Evolutionary conservation across 306 rosid species (phyloP), one percentile per base, ranked within the genome.

Genomic region (Spatholobus suberectus): DNA sequence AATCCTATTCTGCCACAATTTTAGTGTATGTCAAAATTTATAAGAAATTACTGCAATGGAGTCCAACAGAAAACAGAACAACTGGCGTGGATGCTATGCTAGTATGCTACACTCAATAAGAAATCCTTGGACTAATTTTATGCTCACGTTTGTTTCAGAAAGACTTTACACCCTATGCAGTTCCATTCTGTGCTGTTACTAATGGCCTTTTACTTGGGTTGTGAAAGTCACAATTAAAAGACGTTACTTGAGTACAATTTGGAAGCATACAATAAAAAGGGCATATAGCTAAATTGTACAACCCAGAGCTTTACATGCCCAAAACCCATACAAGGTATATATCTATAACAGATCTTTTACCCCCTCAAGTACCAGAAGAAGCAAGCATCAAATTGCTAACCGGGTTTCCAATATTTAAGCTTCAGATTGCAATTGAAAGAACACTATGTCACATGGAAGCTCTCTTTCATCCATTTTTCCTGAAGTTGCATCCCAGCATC

Each of bases 401-500:
- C 17, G 3, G 3, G 32, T 73, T 73, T 69, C 41, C 38, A 67
- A 41, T 21, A 43, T 26, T 46, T 82, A 66, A 67, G 9, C 75
- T 38, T 82, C 72, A 69, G 58, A 78, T 81, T 52, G 49, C 34
- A 70, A 55, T 34, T 8, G 43, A 79, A 49, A 62, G 18, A 12
- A 55, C 23, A 73, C 57, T 65, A 85, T 46, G 79, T 55, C 34
- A 76, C 37, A 70, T 61, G 41, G 54, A 88, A 91, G 78, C 70
- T 79, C 81, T 85, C 86, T 78, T 88, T 83, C 76, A 91, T 57
- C 97, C 97, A 91, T 69, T 80, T 87, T 37, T 81, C 86, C 46
- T 90, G 94, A 20, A 83, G 11, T 74, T 87, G 87, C 89, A 93
- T 17, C 47, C 97, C 96, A 26, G 96, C 90, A 66, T 93, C 96